Percentiles rank a stretch among this genome's conserved stretches.
Evolutionary conservation across 306 rosid species (phyloP).

Genomic region (Dryas alaskensis): DNA sequence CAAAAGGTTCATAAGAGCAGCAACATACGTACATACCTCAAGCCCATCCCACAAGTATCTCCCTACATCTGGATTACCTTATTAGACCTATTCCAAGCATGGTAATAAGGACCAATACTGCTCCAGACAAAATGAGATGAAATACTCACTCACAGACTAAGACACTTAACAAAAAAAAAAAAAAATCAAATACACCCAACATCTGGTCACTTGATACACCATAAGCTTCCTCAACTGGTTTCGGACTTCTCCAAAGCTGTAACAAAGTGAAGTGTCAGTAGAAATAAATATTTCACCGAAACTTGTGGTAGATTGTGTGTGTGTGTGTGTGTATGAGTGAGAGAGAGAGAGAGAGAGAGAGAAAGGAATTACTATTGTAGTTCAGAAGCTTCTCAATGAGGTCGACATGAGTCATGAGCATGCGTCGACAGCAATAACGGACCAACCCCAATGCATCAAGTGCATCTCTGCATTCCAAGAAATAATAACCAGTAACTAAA

Average conservation of each 20-base stretch:
- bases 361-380: slow-evolving; percentile 62
- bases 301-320: not conserved
- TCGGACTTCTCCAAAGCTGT: slow-evolving; percentile 78
- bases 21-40: not conserved
- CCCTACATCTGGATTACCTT: not conserved
- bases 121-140: not conserved
- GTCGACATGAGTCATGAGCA: slow-evolving; percentile 98
- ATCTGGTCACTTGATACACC: not conserved
- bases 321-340: not conserved
- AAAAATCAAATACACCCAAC: not conserved
- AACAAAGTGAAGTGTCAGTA: slow-evolving; percentile 14
- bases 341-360: slow-evolving; percentile 18
- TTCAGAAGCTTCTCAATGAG: slow-evolving; percentile 95
- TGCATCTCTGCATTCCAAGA: slow-evolving; percentile 62
- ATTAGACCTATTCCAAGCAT: not conserved
- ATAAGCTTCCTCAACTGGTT: slow-evolving; percentile 33
- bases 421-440: slow-evolving; percentile 89
- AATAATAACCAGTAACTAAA: not conserved
- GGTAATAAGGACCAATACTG: slow-evolving; percentile 4
- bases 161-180: not conserved
- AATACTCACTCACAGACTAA: not conserved
- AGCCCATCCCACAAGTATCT: not conserved
- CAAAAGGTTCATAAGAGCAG: not conserved
- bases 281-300: slow-evolving; percentile 11
- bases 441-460: slow-evolving; percentile 89